Evolutionary conservation across 1,139 yeast species (phyloP).

Genomic region (Saccharomycopsis hybrid): DNA sequence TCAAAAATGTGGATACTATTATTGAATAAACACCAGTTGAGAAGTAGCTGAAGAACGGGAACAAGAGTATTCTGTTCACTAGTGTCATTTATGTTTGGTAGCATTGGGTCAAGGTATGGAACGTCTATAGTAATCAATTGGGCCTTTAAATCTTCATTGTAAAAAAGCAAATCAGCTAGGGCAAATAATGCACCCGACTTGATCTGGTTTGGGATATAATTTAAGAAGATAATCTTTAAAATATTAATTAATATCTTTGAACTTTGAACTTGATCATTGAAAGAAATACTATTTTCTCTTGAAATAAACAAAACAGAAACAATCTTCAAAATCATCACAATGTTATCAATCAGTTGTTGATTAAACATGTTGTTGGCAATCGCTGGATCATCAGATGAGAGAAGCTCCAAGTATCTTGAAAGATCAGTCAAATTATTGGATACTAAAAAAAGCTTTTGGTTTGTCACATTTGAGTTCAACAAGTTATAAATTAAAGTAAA

Average conservation of each 20-base stretch:
- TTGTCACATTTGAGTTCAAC: constrained; percentile 77
- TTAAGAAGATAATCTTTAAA: constrained; percentile 62
- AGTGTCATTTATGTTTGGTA: constrained; percentile 23
- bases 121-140: constrained; percentile 80
- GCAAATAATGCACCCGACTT: constrained; percentile 65
- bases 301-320: constrained; percentile 12
- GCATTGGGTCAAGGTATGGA: constrained; percentile 81
- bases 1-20: constrained; percentile 84
- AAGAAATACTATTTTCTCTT: constrained; percentile 31
- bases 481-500: constrained; percentile 67
- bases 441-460: constrained; percentile 83
- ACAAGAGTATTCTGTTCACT: constrained; percentile 25
- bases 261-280: constrained; percentile 3
- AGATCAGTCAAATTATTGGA: constrained; percentile 42
- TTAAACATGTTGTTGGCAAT: background rate
- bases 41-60: constrained; percentile 68
- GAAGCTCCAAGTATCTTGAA: constrained; percentile 9
- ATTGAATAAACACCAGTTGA: constrained; percentile 74
- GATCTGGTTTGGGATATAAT: constrained; percentile 46
- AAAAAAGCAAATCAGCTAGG: constrained; percentile 68
- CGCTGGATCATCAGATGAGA: background rate
- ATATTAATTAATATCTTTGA: constrained; percentile 43
- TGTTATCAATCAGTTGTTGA: constrained; percentile 7
- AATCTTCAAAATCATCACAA: constrained; percentile 10
- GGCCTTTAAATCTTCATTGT: constrained; percentile 56